A percentile compares a stretch with the other conserved stretches of the same genome.
Conservation (phyloP, 2,329 filamentous ascomycete genomes). For the Magnaporthiopsis incrustans region DNA sequence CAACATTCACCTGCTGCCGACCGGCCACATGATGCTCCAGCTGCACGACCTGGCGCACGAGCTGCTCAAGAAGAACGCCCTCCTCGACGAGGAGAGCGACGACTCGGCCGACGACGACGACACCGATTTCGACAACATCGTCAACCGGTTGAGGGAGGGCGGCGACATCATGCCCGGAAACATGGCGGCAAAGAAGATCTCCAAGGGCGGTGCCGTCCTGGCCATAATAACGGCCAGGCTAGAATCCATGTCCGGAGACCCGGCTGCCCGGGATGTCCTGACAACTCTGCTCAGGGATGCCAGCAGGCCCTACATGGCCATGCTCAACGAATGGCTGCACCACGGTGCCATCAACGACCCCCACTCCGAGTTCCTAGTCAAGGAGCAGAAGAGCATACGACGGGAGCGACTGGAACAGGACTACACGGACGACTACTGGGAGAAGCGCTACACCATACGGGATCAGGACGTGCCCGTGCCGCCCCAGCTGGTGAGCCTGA, state of each 20-base stretch:
- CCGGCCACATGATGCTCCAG: constrained; percentile 84
- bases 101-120: constrained; percentile 61
- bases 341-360: constrained; percentile 92
- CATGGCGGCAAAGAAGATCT: constrained; percentile 81
- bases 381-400: constrained; percentile 91
- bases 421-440: constrained; percentile 99
- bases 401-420: constrained; percentile 88
- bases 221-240: constrained; percentile 77
- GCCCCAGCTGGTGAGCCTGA: constrained; percentile 81
- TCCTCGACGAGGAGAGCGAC: constrained; percentile 73
- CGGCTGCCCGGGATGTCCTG: constrained; percentile 72
- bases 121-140: constrained; percentile 83
- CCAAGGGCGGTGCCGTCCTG: constrained; percentile 94
- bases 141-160: constrained; percentile 82
- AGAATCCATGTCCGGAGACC: constrained; percentile 88
- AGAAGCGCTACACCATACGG: constrained; percentile 90
- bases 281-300: constrained; percentile 79
- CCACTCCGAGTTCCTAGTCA: constrained; percentile 87
- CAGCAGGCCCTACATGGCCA: constrained; percentile 90
- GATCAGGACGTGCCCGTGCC: constrained; percentile 71
- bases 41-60: constrained; percentile 83
- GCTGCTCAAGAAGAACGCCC: constrained; percentile 76
- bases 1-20: constrained; percentile 84
- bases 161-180: constrained; percentile 72
- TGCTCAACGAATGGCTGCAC: constrained; percentile 98